Base-by-base conservation (phyloP, 139 green algal species). In the Yamagishiella unicocca region DNA sequence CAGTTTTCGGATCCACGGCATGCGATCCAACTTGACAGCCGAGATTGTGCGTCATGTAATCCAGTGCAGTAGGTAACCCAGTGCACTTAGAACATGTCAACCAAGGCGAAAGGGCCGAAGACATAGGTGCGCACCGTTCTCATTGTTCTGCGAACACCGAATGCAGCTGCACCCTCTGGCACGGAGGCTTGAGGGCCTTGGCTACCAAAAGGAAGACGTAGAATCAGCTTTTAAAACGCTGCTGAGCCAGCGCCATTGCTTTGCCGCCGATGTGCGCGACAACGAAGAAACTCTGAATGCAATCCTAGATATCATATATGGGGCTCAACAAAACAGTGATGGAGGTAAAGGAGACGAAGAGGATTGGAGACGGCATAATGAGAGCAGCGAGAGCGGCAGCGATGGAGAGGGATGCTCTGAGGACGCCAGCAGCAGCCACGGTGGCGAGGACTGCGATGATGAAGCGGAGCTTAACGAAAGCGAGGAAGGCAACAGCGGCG, bases 271-370 rank as follows among this genome's bases (percentile, higher is more conserved):
- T 33, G 35, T 86, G 1, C 29, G 64, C 31, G 80, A 61, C 33
- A 45, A 33, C 24, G 64, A 77, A 43, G 38, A 37, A 2, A 27
- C 7, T 31, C 31, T 86, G 25, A 86, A 86, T 31, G 42, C 43
- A 8, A 9, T 86, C 5, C 43, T 86, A 1, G 80, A 86, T 29
- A 67, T 86, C 27, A 74, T 86, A 33, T 29, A 33, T 33, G 62
- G 61, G 3, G 61, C 4, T 4, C 7, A 73, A 45, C 37, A 45
- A 7, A 38, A 50, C n/a, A 3, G 29, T 25, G 35, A 46, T 19
- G 43, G 29, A 72, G 64, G 64, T 31, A 40, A 64, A 8, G 21
- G 33, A 9, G 25, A 22, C 54, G 4, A 43, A 43, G 78, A 62
- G 24, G 2, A 40, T 58, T 35, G 75, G 24, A 42, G 50, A 35